phyloP scores from a whole-genome alignment of 495 filamentous ascomycete species.

The Rhizodiscina lignyota region DNA sequence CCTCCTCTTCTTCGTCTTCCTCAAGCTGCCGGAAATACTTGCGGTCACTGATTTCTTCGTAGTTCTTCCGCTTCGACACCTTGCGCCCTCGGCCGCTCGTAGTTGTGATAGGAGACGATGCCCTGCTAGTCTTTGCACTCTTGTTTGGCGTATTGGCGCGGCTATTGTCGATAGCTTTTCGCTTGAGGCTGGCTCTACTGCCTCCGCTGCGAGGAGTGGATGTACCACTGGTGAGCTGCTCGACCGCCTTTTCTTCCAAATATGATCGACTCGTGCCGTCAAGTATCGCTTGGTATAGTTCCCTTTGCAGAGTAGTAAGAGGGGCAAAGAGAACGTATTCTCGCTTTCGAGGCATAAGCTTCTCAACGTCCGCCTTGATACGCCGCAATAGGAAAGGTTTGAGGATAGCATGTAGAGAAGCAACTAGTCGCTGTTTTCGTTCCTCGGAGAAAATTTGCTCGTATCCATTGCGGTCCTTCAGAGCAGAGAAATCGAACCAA shows the following conservation, averaged over 20 bases:
- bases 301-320: constrained; percentile 71
- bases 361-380: constrained; percentile 86
- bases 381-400: constrained; percentile 81
- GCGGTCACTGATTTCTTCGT: constrained; percentile 60
- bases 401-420: constrained; percentile 78
- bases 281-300: constrained; percentile 73
- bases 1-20: constrained; percentile 19
- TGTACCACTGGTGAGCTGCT: constrained; percentile 35
- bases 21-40: constrained; percentile 50
- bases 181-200: constrained; percentile 35
- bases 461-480: constrained; percentile 56
- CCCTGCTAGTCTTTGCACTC: constrained; percentile 52
- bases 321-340: constrained; percentile 93
- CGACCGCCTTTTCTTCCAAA: constrained; percentile 69
- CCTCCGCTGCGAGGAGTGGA: constrained; percentile 11
- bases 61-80: constrained; percentile 39
- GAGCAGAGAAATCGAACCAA: constrained; percentile 90
- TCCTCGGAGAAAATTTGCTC: constrained; percentile 59
- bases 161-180: constrained; percentile 31
- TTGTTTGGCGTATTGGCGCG: constrained; percentile 33
- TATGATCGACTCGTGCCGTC: constrained; percentile 65
- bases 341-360: constrained; percentile 78
- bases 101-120: constrained; percentile 46
- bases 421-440: constrained; percentile 65
- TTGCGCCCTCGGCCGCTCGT: constrained; percentile 26